phyloP scores from a whole-genome alignment of 2,329 filamentous ascomycete species.

The Fonsecaea monophora region DNA sequence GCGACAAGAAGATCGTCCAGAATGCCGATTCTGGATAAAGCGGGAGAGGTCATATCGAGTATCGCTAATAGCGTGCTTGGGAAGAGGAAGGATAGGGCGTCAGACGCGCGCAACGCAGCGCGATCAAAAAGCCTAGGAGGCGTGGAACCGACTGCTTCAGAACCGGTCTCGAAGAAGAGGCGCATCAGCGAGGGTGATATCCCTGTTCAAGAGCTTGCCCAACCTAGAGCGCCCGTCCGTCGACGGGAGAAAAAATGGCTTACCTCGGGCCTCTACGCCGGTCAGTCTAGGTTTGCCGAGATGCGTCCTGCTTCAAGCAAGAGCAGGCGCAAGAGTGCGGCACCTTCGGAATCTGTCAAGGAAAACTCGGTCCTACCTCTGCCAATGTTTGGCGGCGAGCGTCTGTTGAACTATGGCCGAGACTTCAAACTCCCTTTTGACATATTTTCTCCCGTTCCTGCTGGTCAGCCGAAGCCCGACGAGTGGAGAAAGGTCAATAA shows the following conservation, averaged over 20 bases:
- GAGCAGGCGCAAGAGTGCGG: constrained; percentile 49
- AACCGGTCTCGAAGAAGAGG: constrained; percentile 50
- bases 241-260: constrained; percentile 76
- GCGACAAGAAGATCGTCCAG: constrained; percentile 53
- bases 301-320: constrained; percentile 57
- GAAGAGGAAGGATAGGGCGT: constrained; percentile 63
- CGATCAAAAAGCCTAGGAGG: constrained; percentile 55
- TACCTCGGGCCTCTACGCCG: constrained; percentile 82
- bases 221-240: constrained; percentile 43
- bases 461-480: constrained; percentile 86
- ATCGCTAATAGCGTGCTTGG: constrained; percentile 60
- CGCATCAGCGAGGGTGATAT: constrained; percentile 46
- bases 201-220: constrained; percentile 15
- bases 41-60: constrained; percentile 53
- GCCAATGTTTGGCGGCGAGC: constrained; percentile 79
- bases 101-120: constrained; percentile 65
- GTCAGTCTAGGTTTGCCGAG: constrained; percentile 67
- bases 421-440: constrained; percentile 91
- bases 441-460: constrained; percentile 83
- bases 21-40: constrained; percentile 51
- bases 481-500: constrained; percentile 92
- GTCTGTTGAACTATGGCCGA: constrained; percentile 72
- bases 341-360: constrained; percentile 51
- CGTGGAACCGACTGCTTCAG: constrained; percentile 26
- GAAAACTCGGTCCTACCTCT: constrained; percentile 69